Evolutionary conservation across 2,329 filamentous ascomycete genomes (phyloP).

Genomic region (Cladorrhinum sp.): DNA sequence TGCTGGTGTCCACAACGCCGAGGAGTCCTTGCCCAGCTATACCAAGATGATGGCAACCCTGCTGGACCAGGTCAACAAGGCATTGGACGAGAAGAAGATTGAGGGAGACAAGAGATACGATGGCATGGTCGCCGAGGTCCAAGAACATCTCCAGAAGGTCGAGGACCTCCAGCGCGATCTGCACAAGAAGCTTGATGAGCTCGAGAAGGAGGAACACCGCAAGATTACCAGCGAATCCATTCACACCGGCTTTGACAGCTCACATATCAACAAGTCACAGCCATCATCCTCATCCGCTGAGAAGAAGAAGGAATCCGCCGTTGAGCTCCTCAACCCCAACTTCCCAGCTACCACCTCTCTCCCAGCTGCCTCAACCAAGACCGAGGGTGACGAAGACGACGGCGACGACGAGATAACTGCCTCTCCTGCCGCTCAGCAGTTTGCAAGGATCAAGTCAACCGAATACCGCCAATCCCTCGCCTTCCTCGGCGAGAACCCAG

Average conservation of each 20-base stretch:
- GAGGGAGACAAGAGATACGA: slow-evolving; percentile 63
- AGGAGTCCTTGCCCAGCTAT: slow-evolving; percentile 75
- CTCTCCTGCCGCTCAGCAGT: slow-evolving; percentile 73
- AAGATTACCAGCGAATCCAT: slow-evolving; percentile 95
- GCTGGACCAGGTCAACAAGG: slow-evolving; percentile 85
- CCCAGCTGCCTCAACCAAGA: slow-evolving; percentile 26
- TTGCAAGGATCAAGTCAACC: slow-evolving; percentile 71
- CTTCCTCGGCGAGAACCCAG: slow-evolving; percentile 75
- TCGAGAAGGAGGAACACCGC: slow-evolving; percentile 78
- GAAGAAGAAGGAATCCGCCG: slow-evolving; percentile 47
- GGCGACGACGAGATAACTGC: slow-evolving; percentile 74
- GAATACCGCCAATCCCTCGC: slow-evolving; percentile 72
- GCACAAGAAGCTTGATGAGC: slow-evolving; percentile 66
- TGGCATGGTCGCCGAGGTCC: slow-evolving; percentile 75
- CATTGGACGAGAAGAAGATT: slow-evolving; percentile 72
- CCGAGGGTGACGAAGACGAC: slow-evolving; percentile 53
- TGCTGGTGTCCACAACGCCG: slow-evolving; percentile 72
- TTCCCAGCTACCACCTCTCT: slow-evolving; percentile 35
- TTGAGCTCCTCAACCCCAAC: slow-evolving; percentile 76
- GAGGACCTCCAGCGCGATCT: slow-evolving; percentile 74
- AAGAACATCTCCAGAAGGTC: slow-evolving; percentile 74
- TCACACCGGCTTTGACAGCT: slow-evolving; percentile 87
- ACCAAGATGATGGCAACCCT: slow-evolving; percentile 98
- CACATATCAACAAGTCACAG: slow-evolving; percentile 72
- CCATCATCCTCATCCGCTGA: slow-evolving; percentile 29